Percentiles rank a stretch among this genome's conserved stretches.
Conservation (phyloP, 352 stramenopile species). For the Globisporangium alternatum region DNA sequence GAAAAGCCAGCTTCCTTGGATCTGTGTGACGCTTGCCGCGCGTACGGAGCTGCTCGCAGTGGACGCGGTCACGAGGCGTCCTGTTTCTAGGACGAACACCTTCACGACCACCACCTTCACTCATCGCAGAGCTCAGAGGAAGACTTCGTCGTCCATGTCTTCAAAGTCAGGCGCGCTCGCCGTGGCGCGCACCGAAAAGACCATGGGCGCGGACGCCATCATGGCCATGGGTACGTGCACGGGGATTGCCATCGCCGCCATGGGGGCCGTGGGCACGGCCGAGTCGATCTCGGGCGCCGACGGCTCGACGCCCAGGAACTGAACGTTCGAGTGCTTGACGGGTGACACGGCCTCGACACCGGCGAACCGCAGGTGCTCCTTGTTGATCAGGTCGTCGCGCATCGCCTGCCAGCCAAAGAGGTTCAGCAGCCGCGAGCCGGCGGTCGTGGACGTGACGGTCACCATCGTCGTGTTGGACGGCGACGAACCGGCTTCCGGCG, state of each 20-base stretch:
- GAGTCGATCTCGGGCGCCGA: constrained; percentile 21
- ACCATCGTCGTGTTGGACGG: constrained; percentile 17
- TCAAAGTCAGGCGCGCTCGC: constrained; percentile 20
- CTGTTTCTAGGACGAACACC: neutral
- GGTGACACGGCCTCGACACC: constrained; percentile 20
- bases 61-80: neutral
- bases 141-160: constrained; percentile 17
- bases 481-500: constrained; percentile 12
- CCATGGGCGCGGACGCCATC: constrained; percentile 11
- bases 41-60: neutral
- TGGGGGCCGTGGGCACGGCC: constrained; percentile 11
- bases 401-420: constrained; percentile 48
- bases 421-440: constrained; percentile 19
- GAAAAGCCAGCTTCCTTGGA: too few relatives aligned
- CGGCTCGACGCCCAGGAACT: constrained; percentile 16
- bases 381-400: constrained; percentile 38
- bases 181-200: constrained; percentile 17
- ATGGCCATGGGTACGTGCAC: constrained; percentile 10
- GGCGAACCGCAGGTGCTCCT: constrained; percentile 42
- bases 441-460: constrained; percentile 22
- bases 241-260: constrained; percentile 16
- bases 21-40: too few relatives aligned
- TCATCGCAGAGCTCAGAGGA: constrained; percentile 7
- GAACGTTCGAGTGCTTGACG: constrained; percentile 17
- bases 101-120: neutral